These are phyloP conservation scores for Colletotrichum orchidophilum DNA, from an alignment of 2,329 filamentous ascomycete species.

Conservation along the genomic window DNA sequence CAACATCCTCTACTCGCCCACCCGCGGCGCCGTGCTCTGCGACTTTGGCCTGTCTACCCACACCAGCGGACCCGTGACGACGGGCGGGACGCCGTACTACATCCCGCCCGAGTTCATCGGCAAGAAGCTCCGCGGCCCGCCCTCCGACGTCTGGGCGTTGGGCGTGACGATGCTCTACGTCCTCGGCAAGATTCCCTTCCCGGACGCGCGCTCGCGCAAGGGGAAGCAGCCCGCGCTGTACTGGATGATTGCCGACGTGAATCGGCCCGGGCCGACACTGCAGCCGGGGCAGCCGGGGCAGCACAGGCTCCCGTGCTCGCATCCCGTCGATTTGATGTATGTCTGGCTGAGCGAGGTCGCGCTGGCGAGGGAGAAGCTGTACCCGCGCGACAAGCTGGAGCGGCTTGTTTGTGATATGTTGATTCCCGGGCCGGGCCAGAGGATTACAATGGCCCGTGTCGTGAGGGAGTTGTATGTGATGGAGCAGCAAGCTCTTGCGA, in stretches of 20 bases:
- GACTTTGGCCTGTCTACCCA: slow-evolving; percentile 67
- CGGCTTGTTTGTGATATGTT: slow-evolving; percentile 64
- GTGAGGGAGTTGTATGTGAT: slow-evolving; percentile 51
- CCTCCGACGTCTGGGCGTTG: slow-evolving; percentile 68
- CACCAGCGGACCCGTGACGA: slow-evolving; percentile 54
- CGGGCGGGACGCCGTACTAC: slow-evolving; percentile 69
- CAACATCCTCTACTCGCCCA: slow-evolving; percentile 68
- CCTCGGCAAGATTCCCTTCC: slow-evolving; percentile 63
- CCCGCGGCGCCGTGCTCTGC: slow-evolving; percentile 67
- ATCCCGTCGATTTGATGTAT: slow-evolving; percentile 62
- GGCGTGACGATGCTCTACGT: slow-evolving; percentile 70
- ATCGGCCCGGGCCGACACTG: slow-evolving; percentile 50
- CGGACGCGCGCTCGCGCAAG: slow-evolving; percentile 59
- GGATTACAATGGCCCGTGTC: slow-evolving; percentile 64
- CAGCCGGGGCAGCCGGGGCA: slow-evolving; percentile 39
- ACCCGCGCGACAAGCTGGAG: slow-evolving; percentile 59
- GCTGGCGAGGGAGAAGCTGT: slow-evolving; percentile 56
- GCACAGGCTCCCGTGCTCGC: not conserved
- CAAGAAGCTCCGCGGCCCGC: slow-evolving; percentile 59
- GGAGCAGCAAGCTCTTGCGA: slow-evolving; percentile 25
- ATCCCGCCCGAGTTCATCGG: slow-evolving; percentile 70
- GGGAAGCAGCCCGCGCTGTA: slow-evolving; percentile 60
- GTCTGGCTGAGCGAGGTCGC: slow-evolving; percentile 64
- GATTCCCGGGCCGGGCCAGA: slow-evolving; percentile 57
- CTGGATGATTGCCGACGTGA: slow-evolving; percentile 67